A percentile compares a stretch with the other conserved stretches of the same genome.
Evolutionary conservation across 305 asterid genomes (phyloP).

Genomic region (Andrographis paniculata): DNA sequence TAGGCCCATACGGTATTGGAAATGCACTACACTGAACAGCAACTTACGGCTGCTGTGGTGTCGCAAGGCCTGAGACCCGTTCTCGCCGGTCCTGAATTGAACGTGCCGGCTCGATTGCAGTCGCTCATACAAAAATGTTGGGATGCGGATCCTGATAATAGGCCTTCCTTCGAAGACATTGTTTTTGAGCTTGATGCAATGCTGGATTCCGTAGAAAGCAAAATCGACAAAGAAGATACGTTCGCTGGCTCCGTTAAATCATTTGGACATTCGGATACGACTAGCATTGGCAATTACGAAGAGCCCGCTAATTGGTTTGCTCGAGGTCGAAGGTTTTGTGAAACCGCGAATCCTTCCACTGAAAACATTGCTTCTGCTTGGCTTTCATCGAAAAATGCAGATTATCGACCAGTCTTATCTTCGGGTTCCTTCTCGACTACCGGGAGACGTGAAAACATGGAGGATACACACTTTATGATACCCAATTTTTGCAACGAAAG

Average conservation of each 20-base stretch:
- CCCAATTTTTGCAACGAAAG: constrained; percentile 47
- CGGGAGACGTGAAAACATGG: constrained; percentile 98
- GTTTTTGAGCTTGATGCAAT: constrained; percentile 52
- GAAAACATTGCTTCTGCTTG: constrained; percentile 27
- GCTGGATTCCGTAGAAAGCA: constrained; percentile 24
- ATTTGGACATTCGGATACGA: constrained; percentile 17
- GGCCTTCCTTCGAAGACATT: constrained; percentile 66
- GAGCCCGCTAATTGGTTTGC: constrained; percentile 71
- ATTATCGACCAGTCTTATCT: constrained; percentile 61
- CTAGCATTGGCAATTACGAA: constrained; percentile 33
- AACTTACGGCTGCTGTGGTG: constrained; percentile 82
- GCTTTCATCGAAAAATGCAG: constrained; percentile 34
- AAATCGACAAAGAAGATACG: constrained; percentile 21
- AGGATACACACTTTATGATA: constrained; percentile 70
- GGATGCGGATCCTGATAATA: constrained; percentile 60
- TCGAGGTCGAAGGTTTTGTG: constrained; percentile 44
- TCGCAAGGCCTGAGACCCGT: constrained; percentile 78
- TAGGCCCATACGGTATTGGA: constrained; percentile 98
- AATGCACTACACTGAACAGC: constrained; percentile 92
- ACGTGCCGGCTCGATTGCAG: constrained; percentile 41
- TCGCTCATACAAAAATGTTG: constrained; percentile 74
- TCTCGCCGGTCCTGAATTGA: constrained; percentile 53
- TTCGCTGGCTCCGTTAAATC: constrained; percentile 18
- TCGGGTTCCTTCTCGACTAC: constrained; percentile 90
- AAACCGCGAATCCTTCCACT: constrained; percentile 27